A percentile compares a stretch with the other conserved stretches of the same genome.
Evolutionary conservation across 1,284 basidiomycete species (phyloP).

Genomic region (Sutorius eximius): DNA sequence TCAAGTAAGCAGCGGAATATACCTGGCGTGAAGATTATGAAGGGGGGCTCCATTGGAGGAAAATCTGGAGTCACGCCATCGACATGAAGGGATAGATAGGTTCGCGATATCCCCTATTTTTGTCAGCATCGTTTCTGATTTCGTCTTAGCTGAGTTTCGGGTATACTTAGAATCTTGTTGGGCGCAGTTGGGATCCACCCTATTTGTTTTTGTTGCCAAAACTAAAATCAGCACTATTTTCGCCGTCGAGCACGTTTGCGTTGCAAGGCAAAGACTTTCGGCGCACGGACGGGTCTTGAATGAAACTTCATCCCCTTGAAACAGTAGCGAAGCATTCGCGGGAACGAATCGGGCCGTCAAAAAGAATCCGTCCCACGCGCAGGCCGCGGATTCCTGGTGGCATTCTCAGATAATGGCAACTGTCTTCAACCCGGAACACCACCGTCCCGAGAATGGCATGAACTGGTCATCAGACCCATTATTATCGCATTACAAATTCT

Average conservation of each 20-base stretch:
- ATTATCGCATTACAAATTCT: neutral
- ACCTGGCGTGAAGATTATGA: conserved; percentile 37
- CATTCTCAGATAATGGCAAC: neutral
- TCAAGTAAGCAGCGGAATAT: conserved; percentile 31
- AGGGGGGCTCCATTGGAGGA: conserved; percentile 16
- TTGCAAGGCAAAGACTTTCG: neutral
- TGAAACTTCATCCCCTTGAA: neutral
- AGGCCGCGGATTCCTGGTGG: neutral
- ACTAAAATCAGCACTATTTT: conserved; percentile 4
- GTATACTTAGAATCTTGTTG: neutral
- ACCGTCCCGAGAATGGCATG: neutral
- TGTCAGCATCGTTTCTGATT: conserved; percentile 1
- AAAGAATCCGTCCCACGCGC: neutral
- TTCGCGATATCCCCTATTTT: conserved; percentile 1
- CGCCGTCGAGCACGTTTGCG: conserved; percentile 4
- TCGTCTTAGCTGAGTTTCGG: conserved; percentile 8
- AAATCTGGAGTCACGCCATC: conserved; percentile 6
- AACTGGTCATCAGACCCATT: neutral
- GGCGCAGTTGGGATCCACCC: neutral
- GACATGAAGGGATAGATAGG: conserved; percentile 8
- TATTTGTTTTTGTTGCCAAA: conserved; percentile 1
- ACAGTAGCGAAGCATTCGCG: conserved; percentile 8
- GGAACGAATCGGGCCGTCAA: conserved; percentile 15
- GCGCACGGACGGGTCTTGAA: neutral
- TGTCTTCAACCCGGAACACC: neutral